Evolutionary conservation across 345 rosid species (phyloP), one percentile per base, ranked within the genome.

Genomic region (Hypericum perforatum): DNA sequence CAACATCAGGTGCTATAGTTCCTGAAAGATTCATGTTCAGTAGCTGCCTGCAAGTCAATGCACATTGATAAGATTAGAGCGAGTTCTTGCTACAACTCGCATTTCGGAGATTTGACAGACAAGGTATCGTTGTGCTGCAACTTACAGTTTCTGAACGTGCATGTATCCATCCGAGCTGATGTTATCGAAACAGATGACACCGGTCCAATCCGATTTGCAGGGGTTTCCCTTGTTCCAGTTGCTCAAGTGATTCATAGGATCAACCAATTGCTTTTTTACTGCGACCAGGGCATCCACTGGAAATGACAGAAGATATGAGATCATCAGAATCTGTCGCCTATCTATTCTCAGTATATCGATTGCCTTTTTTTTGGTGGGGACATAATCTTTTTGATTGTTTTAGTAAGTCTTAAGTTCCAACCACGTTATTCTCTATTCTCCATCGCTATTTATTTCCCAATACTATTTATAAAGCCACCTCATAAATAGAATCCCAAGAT

Each of bases 11-110:
- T 11, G 85, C 76, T 63, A 91, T 74, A 65, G 37, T 66, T 76
- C 98, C 95, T 16, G 92, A 82, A 58, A 91, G 82, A 77, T 87
- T 87, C 96, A 78, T 78, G 56, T 65, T 74, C 59, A 81, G 74
- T 54, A 91, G 70, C 56, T 71, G 82, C 45, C 95, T 91, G 84
- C 63, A 49, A 48, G 16, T 5, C 32, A 22, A 22, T 22, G 32
- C 32, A 22, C 32, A 22, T 22, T 22, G 32, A 4, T 22, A 22
- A 22, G 32, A 22, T 22, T 4, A 22, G 32, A 22, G 4, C 32
- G 32, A 22, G 32, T 4, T 22, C 32, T 22, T 4, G 32, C 32
- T 4, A 22, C 32, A 4, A 22, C 32, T 1, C 32, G 32, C 32
- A 22, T 22, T 22, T 22, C 32, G 32, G 32, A 22, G 32, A 22